Conservation (phyloP, 306 rosid species). For the Dalbergia oliveri region DNA sequence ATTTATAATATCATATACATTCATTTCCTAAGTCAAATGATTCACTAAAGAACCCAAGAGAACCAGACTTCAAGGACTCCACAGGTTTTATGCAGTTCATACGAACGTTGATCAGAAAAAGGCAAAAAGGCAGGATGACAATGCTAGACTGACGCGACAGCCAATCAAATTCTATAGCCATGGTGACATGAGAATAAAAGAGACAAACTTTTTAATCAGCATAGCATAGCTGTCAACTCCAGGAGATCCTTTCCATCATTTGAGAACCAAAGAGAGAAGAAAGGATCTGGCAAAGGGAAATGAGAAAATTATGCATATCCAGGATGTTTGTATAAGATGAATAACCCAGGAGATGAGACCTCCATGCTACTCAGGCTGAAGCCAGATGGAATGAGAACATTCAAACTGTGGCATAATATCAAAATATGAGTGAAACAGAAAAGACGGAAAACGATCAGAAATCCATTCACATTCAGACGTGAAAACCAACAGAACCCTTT, state of each 20-base stretch:
- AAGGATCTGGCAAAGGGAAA: slow-evolving; percentile 27
- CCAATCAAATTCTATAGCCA: not conserved
- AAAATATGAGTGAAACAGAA: not conserved
- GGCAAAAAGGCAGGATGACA: not conserved
- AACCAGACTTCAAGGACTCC: slow-evolving; percentile 13
- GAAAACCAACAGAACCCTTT: slow-evolving; percentile 24
- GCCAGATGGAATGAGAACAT: slow-evolving; percentile 25
- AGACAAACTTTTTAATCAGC: slow-evolving; percentile 3
- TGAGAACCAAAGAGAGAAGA: not conserved
- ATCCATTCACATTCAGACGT: not conserved
- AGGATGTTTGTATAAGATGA: slow-evolving; percentile 12
- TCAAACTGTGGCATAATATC: slow-evolving; percentile 7
- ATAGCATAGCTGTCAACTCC: slow-evolving; percentile 6
- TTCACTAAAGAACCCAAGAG: slow-evolving; percentile 20
- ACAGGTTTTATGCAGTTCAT: slow-evolving; percentile 26
- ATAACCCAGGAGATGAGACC: slow-evolving; percentile 17
- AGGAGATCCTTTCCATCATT: not conserved
- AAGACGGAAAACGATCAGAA: slow-evolving; percentile 14
- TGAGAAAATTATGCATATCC: not conserved
- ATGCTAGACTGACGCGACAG: not conserved
- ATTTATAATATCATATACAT: not conserved
- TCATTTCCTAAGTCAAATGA: not conserved
- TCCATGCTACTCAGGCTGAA: slow-evolving; percentile 24
- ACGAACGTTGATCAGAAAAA: slow-evolving; percentile 12
- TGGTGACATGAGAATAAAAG: slow-evolving; percentile 24